Conservation (phyloP, 1,284 basidiomycete species). For the Rhodotorula sp. region DNA sequence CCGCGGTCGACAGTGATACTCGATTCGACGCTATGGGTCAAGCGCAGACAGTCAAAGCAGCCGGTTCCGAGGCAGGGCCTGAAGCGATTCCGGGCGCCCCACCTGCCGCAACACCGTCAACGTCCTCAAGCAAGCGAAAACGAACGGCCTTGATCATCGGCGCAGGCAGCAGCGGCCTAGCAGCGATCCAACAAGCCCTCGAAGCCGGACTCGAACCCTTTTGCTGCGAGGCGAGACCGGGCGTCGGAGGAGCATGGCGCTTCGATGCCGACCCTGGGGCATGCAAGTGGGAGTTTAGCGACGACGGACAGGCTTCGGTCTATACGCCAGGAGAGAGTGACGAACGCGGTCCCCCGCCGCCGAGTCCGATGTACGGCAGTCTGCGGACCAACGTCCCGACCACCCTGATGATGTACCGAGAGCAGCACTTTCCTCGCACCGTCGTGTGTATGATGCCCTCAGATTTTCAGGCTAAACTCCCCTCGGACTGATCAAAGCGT, state of each 20-base stretch:
- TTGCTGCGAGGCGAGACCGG: slow-evolving; percentile 36
- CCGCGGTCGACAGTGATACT: too few species aligned
- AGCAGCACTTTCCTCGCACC: slow-evolving; percentile 40
- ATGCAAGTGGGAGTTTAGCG: slow-evolving; percentile 25
- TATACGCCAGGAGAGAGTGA: slow-evolving; percentile 2
- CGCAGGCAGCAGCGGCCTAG: slow-evolving; percentile 51
- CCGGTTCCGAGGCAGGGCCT: too few species aligned
- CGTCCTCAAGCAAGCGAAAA: neutral
- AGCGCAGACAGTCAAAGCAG: too few species aligned
- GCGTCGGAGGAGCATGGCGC: slow-evolving; percentile 50
- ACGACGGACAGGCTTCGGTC: slow-evolving; percentile 20
- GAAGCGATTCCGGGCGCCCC: too few species aligned
- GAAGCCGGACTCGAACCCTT: slow-evolving; percentile 32
- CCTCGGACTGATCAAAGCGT: too few species aligned
- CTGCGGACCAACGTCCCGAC: slow-evolving; percentile 24
- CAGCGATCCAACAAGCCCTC: slow-evolving; percentile 50
- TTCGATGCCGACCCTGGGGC: slow-evolving; percentile 28
- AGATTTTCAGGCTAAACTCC: too few species aligned
- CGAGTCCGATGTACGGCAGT: slow-evolving; percentile 9
- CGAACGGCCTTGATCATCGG: slow-evolving; percentile 48
- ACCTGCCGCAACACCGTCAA: neutral
- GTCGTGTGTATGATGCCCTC: slow-evolving; percentile 7
- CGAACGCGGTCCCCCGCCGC: neutral
- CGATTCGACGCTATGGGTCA: too few species aligned
- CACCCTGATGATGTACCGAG: slow-evolving; percentile 49